Evolutionary conservation across 148 eudicot species (phyloP).

Genomic region (Pharnaceum exiguum): DNA sequence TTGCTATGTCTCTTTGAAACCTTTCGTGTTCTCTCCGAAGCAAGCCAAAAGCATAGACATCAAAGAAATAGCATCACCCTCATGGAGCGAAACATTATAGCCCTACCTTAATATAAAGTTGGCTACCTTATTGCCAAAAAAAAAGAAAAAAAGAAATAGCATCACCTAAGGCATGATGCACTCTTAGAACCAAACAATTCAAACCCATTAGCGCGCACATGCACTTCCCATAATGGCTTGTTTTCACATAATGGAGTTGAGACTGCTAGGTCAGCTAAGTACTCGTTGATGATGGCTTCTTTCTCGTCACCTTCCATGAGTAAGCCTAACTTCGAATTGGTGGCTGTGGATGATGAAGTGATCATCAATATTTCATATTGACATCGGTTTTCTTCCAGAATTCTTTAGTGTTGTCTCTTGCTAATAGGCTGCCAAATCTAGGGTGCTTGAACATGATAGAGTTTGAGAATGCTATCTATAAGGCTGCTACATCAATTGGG

Average conservation of each 20-base stretch:
- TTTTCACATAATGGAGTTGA: slow-evolving; percentile 44
- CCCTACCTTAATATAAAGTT: no score
- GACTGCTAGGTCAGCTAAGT: slow-evolving; percentile 49
- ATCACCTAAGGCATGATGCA: slow-evolving; percentile 79
- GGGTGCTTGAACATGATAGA: slow-evolving; percentile 55
- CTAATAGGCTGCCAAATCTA: slow-evolving; percentile 64
- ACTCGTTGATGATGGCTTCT: slow-evolving; percentile 43
- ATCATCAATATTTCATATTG: slow-evolving; percentile 47
- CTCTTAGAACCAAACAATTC: slow-evolving; percentile 42
- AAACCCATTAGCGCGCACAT: slow-evolving; percentile 40
- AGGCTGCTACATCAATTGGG: slow-evolving; percentile 36
- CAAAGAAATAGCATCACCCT: slow-evolving; percentile 76
- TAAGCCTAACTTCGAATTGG: background rate
- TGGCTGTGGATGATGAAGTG: slow-evolving; percentile 36
- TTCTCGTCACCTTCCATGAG: background rate
- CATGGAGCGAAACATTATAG: no score
- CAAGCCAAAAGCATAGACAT: slow-evolving; percentile 55
- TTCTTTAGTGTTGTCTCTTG: slow-evolving; percentile 32
- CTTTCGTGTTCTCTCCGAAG: slow-evolving; percentile 12
- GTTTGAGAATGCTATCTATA: slow-evolving; percentile 31
- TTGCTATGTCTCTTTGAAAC: slow-evolving; percentile 2
- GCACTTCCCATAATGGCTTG: slow-evolving; percentile 84
- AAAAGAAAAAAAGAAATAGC: slow-evolving; percentile 68
- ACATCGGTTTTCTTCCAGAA: slow-evolving; percentile 43
- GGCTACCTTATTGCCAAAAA: no score